These are phyloP conservation scores for Pythium periplocum DNA, from an alignment of 352 stramenopile species.

Conservation along the genomic window DNA sequence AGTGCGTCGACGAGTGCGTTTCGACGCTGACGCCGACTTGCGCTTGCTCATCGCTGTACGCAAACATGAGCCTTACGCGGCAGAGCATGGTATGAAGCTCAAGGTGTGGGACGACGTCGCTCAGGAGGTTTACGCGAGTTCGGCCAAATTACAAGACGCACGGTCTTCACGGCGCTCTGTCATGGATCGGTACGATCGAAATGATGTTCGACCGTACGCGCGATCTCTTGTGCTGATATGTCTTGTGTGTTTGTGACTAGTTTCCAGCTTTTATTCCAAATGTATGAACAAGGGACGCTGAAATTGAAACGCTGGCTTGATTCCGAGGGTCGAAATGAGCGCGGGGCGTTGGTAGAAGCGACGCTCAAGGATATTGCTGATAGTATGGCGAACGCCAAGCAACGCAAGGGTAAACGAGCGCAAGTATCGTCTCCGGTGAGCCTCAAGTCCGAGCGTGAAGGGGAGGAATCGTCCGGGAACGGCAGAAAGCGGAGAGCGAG, in stretches of 20 bases:
- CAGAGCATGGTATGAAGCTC: slow-evolving; percentile 43
- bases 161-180: slow-evolving; percentile 32
- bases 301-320: slow-evolving; percentile 26
- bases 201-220: neutral
- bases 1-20: slow-evolving; percentile 28
- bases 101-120: slow-evolving; percentile 45
- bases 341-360: slow-evolving; percentile 18
- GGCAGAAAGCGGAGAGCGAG: too few relatives aligned
- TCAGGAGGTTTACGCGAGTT: slow-evolving; percentile 27
- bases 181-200: slow-evolving; percentile 25
- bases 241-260: slow-evolving; percentile 3
- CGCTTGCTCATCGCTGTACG: slow-evolving; percentile 35
- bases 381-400: slow-evolving; percentile 15
- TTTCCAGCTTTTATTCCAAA: slow-evolving; percentile 33
- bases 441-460: too few relatives aligned
- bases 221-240: neutral
- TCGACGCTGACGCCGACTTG: slow-evolving; percentile 36
- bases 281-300: slow-evolving; percentile 27
- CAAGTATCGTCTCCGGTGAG: too few relatives aligned
- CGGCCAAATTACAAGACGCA: slow-evolving; percentile 21
- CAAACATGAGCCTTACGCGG: slow-evolving; percentile 35
- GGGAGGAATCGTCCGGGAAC: too few relatives aligned
- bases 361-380: slow-evolving; percentile 21
- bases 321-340: slow-evolving; percentile 18
- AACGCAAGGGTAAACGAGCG: slow-evolving; percentile 10